These are phyloP conservation scores for Adansonia madagascariensis DNA, from an alignment of 441 rosid genomes.

Conservation along the genomic window DNA sequence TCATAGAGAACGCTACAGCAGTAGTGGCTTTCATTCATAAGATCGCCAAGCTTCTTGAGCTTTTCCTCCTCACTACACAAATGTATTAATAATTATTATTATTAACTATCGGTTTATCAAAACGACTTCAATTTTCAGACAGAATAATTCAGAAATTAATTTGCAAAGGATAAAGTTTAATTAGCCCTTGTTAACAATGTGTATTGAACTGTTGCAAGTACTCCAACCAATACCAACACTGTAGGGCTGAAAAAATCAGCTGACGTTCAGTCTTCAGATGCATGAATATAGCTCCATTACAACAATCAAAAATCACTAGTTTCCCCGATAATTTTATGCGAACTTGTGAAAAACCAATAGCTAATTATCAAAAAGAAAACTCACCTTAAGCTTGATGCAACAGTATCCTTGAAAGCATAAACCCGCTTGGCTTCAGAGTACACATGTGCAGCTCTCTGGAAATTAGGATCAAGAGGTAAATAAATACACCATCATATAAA, in stretches of 20 bases:
- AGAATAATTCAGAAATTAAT: neutral
- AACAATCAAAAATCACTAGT: neutral
- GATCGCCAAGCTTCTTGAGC: constrained; percentile 29
- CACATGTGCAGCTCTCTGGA: constrained; percentile 88
- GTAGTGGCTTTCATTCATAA: constrained; percentile 28
- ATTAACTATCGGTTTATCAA: neutral
- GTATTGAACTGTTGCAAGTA: neutral
- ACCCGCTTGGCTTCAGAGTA: constrained; percentile 89
- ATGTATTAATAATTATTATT: neutral
- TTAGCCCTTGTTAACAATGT: neutral
- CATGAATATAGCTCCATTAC: neutral
- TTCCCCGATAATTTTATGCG: neutral
- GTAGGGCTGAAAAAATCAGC: neutral
- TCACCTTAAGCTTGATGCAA: constrained; percentile 69
- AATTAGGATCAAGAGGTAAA: constrained; percentile 16
- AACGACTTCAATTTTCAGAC: neutral
- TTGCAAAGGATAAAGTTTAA: neutral
- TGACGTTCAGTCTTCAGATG: neutral
- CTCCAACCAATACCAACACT: neutral
- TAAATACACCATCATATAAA: neutral
- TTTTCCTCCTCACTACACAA: constrained; percentile 30
- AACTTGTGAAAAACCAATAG: neutral
- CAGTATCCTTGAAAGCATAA: constrained; percentile 78
- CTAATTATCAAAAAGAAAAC: neutral
- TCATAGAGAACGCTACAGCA: constrained; percentile 84